Percentiles rank a stretch among this genome's conserved stretches.
Evolutionary conservation across 139 green algal genomes (phyloP).

Genomic region (Coelastrella sp.): DNA sequence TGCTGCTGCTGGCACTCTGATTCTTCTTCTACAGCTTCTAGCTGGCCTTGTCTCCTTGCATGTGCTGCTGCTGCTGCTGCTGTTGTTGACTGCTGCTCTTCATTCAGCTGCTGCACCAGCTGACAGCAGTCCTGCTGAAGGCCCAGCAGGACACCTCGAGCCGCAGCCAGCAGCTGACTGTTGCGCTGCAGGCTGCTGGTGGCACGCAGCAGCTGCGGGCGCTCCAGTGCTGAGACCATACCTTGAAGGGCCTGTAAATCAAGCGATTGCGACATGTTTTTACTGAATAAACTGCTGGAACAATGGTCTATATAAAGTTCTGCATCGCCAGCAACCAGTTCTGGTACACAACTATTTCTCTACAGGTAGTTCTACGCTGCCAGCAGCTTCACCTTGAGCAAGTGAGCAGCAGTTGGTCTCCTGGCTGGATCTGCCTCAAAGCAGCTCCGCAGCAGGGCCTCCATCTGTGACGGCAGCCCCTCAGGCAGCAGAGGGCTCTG

Average conservation of each 20-base stretch:
- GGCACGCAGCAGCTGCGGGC: constrained; percentile 10
- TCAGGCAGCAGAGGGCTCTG: constrained; percentile 36
- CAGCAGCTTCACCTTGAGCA: constrained; percentile 39
- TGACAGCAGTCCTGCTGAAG: constrained; percentile 39
- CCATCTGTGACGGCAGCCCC: constrained; percentile 28
- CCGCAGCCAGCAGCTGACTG: constrained; percentile 40
- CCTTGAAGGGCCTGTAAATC: constrained; percentile 36
- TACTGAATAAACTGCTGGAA: not conserved
- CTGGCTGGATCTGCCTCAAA: constrained; percentile 42
- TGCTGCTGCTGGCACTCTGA: not conserved
- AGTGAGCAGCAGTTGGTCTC: constrained; percentile 4
- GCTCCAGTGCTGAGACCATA: constrained; percentile 22
- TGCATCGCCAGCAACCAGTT: not conserved
- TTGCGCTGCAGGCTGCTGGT: constrained; percentile 32
- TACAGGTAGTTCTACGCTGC: not conserved
- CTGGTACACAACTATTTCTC: not conserved
- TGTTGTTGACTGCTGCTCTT: not conserved
- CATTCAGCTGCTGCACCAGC: constrained; percentile 39
- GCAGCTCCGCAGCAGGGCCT: constrained; percentile 30
- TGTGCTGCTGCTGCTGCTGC: not conserved
- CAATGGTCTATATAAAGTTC: too few species aligned
- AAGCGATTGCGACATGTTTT: not conserved
- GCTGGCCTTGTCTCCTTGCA: not conserved
- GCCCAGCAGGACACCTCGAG: constrained; percentile 9
- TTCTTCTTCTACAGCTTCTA: not conserved